These are phyloP conservation scores for Colletotrichum sp. DNA, from an alignment of 2,329 filamentous ascomycete genomes.

Conservation along the genomic window DNA sequence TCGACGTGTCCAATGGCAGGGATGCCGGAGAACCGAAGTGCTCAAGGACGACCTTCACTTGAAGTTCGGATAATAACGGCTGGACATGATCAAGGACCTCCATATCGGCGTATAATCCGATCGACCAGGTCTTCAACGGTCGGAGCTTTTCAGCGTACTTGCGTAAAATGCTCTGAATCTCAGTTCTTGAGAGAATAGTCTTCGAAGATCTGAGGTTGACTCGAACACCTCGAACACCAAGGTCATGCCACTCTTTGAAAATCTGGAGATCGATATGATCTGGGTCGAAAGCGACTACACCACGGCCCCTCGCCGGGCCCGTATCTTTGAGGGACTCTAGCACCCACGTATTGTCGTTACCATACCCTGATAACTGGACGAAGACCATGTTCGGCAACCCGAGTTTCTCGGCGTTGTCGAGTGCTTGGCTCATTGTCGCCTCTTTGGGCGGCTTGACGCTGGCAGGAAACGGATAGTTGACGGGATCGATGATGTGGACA, in stretches of 20 bases:
- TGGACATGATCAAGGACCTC: neutral
- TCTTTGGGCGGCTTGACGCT: neutral
- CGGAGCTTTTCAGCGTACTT: neutral
- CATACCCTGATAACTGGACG: neutral
- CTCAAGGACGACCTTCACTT: neutral
- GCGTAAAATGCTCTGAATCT: neutral
- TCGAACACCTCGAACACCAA: neutral
- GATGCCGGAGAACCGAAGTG: neutral
- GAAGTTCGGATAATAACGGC: neutral
- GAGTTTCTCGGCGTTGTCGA: rapidly evolving
- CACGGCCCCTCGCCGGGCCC: rapidly evolving
- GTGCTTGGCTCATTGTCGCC: neutral
- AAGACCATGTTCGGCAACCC: neutral
- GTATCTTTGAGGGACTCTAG: neutral
- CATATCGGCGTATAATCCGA: neutral
- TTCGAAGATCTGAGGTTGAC: neutral
- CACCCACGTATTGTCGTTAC: neutral
- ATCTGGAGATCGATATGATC: neutral
- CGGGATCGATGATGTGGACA: neutral
- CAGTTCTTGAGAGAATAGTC: neutral
- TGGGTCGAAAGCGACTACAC: neutral
- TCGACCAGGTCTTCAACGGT: rapidly evolving
- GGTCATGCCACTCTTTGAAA: neutral
- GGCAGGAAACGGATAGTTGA: neutral
- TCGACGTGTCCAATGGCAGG: neutral